Evolutionary conservation across 2,329 filamentous ascomycete genomes (phyloP).

Genomic region (Cladophialophora carrionii): DNA sequence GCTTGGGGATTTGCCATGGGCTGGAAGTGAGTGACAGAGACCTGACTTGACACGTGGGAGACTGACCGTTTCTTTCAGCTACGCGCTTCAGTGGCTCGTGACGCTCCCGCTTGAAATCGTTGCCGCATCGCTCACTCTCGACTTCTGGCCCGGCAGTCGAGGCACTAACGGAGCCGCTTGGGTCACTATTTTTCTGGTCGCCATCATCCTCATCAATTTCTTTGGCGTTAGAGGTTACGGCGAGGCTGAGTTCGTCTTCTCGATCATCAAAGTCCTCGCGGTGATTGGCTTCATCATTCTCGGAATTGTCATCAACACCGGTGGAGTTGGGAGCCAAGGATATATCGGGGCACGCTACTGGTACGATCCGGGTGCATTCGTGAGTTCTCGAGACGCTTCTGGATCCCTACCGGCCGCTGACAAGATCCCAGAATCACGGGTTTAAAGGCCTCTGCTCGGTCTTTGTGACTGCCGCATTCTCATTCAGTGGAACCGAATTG

Average conservation of each 20-base stretch:
- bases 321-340: constrained; percentile 66
- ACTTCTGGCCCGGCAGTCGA: constrained; percentile 69
- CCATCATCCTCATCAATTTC: constrained; percentile 80
- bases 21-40: constrained; percentile 69
- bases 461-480: constrained; percentile 66
- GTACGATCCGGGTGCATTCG: constrained; percentile 72
- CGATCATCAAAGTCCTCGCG: constrained; percentile 81
- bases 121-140: constrained; percentile 79
- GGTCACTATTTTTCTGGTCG: constrained; percentile 76
- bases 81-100: constrained; percentile 84
- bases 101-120: constrained; percentile 84
- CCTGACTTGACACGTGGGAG: not conserved
- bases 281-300: constrained; percentile 76
- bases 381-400: constrained; percentile 38
- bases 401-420: constrained; percentile 60
- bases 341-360: constrained; percentile 83
- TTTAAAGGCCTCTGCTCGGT: constrained; percentile 68
- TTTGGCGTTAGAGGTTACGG: constrained; percentile 88
- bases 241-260: constrained; percentile 86
- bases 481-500: constrained; percentile 65
- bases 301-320: constrained; percentile 70
- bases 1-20: constrained; percentile 96
- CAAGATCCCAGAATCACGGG: constrained; percentile 65
- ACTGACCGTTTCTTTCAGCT: constrained; percentile 55
- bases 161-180: constrained; percentile 70